Evolutionary conservation across 345 rosid species (phyloP), one percentile per base, ranked within the genome.

Genomic region (Crucihimalaya himalaica): DNA sequence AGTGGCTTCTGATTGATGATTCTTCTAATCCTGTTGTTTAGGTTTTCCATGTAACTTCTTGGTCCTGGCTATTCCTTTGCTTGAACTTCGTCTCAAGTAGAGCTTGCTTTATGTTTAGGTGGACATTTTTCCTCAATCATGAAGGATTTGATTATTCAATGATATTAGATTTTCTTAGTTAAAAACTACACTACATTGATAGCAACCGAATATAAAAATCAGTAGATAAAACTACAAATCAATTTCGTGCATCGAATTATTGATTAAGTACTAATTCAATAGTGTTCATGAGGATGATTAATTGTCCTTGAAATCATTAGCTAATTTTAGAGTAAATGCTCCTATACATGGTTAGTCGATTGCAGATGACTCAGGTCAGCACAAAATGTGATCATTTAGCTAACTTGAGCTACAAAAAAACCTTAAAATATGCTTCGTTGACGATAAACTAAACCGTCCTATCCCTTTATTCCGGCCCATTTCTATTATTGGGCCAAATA

Each of bases 1-100:
- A 70, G 80, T 77, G n/a, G 80, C 80, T 63, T 77, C 80, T 28
- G 71, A 63, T 48, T 70, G 54, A 76, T 55, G 2, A n/a, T 21
- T 56, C 58, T 64, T 48, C 64, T 48, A 47, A 39, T 55, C 5
- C 7, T 47, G 34, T 72, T 13, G 42, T 47, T 28, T 59, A 67
- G 73, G 16, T 10, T 37, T 20, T 40, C 4, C 15, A 21, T 74
- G 54, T 58, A 27, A 57, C 58, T 47, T 53, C 19, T 50, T 39
- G 34, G 18, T 48, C 23, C 32, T 29, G 34, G 53, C 37, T 35
- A 0, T n/a, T 58, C 28, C 53, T 66, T 25, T 37, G 27, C 15
- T 37, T 58, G 35, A 39, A 40, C 62, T 19, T 47, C 23, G 11
- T 35, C 27, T 39, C 70, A 27, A 35, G 45, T 74, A 66, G 78